phyloP scores from a whole-genome alignment of 257 asterid species.

The Fraxinus quadrangulata region DNA sequence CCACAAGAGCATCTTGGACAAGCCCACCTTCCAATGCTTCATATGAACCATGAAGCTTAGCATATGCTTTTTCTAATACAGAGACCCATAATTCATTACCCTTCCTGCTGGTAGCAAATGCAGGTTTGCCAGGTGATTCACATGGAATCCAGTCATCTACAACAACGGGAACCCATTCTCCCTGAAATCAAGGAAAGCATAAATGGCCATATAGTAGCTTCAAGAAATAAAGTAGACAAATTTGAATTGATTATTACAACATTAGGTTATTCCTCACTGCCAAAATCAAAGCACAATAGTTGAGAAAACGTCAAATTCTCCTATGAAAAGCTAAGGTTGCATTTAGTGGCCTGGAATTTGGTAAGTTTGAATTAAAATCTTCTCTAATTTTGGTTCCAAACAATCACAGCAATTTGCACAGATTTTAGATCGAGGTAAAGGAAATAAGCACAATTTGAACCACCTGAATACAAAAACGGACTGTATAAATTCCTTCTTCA shows the following conservation, averaged over 20 bases:
- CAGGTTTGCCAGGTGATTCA: conserved; percentile 96
- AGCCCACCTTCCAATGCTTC: conserved; percentile 99
- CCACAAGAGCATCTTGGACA: conserved; percentile 99
- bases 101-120: conserved; percentile 96
- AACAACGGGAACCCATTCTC: conserved; percentile 99
- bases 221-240: not conserved
- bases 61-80: conserved; percentile 90
- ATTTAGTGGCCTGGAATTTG: not conserved
- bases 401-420: conserved; percentile 1
- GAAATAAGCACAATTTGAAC: not conserved
- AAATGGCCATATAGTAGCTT: not conserved
- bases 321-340: not conserved
- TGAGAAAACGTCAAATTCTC: conserved; percentile 7
- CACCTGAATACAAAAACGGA: conserved; percentile 99
- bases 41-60: conserved; percentile 97
- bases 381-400: not conserved
- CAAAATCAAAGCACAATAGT: not conserved
- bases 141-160: conserved; percentile 99
- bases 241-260: not conserved
- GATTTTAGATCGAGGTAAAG: not conserved
- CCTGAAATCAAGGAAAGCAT: conserved; percentile 45
- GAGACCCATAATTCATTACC: conserved; percentile 94
- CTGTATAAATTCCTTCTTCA: conserved; percentile 93
- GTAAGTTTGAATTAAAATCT: not conserved
- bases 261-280: not conserved